phyloP scores from a whole-genome alignment of 2,329 filamentous ascomycete species.

The Sporothrix euskadiensis region DNA sequence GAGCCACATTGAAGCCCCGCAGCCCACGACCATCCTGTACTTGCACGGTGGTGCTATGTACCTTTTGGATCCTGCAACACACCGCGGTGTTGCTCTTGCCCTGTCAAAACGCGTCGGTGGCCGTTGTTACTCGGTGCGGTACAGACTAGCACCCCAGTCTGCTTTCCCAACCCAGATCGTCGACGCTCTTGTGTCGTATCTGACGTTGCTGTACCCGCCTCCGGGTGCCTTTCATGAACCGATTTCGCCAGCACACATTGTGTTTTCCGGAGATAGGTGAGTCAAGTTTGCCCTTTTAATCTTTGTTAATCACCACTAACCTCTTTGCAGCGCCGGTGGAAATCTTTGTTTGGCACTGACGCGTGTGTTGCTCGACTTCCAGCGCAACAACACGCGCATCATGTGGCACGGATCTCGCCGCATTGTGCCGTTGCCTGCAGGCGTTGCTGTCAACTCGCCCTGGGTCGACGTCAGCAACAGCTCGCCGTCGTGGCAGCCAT shows the following conservation, averaged over 20 bases:
- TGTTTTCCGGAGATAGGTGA: conserved; percentile 69
- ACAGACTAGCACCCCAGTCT: conserved; percentile 71
- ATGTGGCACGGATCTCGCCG: conserved; percentile 61
- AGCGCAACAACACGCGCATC: conserved; percentile 49
- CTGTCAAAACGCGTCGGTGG: conserved; percentile 68
- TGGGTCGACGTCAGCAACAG: conserved; percentile 72
- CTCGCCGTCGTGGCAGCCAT: conserved; percentile 55
- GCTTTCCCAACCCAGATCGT: conserved; percentile 74
- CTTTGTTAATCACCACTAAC: background rate
- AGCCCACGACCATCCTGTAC: conserved; percentile 66
- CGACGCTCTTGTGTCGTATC: conserved; percentile 71
- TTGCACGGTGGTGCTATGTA: conserved; percentile 77
- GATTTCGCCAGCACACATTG: conserved; percentile 64
- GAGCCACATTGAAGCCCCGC: conserved; percentile 62
- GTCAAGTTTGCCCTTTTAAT: conserved; percentile 23
- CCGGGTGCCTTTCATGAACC: conserved; percentile 65
- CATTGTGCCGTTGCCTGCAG: conserved; percentile 66
- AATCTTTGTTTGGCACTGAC: conserved; percentile 67
- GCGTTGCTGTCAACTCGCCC: conserved; percentile 61
- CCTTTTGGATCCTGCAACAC: conserved; percentile 68
- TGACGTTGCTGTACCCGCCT: conserved; percentile 71
- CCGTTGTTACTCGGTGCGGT: conserved; percentile 70
- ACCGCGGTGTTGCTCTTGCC: conserved; percentile 59
- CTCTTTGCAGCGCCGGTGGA: conserved; percentile 63
- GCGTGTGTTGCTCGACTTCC: conserved; percentile 67